Evolutionary conservation across 768 basidiomycete species (phyloP).

Genomic region (Candolleomyces aberdarensis): DNA sequence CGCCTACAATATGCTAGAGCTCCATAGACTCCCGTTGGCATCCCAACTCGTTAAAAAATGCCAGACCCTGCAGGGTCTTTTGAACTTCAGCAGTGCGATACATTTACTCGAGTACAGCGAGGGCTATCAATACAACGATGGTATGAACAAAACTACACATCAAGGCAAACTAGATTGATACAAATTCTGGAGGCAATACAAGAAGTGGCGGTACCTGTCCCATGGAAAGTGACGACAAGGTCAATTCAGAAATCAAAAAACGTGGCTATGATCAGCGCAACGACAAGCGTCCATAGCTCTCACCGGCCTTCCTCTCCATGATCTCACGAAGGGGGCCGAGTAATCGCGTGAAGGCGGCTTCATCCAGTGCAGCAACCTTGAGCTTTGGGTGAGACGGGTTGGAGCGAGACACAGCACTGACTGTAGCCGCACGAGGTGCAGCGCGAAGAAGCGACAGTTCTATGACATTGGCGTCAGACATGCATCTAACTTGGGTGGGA

Average conservation of each 20-base stretch:
- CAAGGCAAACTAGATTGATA: not conserved
- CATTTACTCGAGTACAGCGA: not conserved
- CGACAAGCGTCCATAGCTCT: conserved; percentile 51
- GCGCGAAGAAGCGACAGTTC: conserved; percentile 88
- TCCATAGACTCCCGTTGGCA: conserved; percentile 1
- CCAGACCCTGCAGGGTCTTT: not conserved
- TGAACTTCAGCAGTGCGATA: not conserved
- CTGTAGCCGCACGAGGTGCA: conserved; percentile 94
- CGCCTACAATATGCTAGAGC: not conserved
- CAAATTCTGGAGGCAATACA: not conserved
- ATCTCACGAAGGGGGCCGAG: conserved; percentile 90
- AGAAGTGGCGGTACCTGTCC: no score
- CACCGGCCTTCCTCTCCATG: conserved; percentile 88
- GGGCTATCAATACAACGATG: not conserved
- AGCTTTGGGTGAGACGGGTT: conserved; percentile 59
- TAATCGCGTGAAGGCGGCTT: conserved; percentile 89
- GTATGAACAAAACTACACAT: not conserved
- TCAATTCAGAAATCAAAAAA: conserved; percentile 7
- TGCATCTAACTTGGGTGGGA: conserved; percentile 4
- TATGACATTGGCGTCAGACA: conserved; percentile 26
- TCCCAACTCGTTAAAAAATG: not conserved
- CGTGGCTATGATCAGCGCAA: conserved; percentile 23
- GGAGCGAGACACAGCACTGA: conserved; percentile 66
- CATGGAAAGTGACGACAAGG: not conserved
- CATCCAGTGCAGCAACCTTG: conserved; percentile 91